These are phyloP conservation scores for Sporobolus alterniflorus DNA, from an alignment of 202 grass and related monocot genomes.

Conservation along the genomic window DNA sequence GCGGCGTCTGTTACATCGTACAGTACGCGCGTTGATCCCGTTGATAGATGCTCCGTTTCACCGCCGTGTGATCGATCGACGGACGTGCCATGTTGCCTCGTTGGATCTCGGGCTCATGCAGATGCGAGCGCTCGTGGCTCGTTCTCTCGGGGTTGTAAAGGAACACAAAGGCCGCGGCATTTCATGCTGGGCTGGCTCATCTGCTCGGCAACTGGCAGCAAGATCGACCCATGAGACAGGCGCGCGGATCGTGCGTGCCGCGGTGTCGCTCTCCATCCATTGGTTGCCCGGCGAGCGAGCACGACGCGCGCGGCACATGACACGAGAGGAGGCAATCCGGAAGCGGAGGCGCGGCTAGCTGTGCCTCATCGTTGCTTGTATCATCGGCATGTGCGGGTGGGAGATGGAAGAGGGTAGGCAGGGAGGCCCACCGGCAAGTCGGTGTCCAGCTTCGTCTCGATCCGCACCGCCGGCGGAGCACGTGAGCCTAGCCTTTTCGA, in stretches of 20 bases:
- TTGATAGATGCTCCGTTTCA: not conserved
- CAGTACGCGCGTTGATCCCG: not conserved
- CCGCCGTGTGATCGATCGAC: not conserved
- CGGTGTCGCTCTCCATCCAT: not conserved
- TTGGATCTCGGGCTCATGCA: too few species aligned
- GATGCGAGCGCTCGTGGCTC: not conserved
- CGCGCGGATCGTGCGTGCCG: constrained; percentile 14
- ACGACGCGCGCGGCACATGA: constrained; percentile 38
- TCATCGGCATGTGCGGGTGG: constrained; percentile 34
- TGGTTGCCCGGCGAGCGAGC: not conserved
- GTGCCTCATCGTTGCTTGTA: constrained; percentile 15
- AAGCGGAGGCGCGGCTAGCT: not conserved
- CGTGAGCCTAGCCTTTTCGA: constrained; percentile 16
- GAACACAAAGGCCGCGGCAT: not conserved
- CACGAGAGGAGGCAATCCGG: too few species aligned
- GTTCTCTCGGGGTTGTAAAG: constrained; percentile 24
- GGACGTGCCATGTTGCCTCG: constrained; percentile 21
- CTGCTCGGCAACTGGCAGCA: not conserved
- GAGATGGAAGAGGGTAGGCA: not conserved
- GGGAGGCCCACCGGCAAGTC: constrained; percentile 1
- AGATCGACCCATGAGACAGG: not conserved
- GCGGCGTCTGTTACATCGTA: not conserved
- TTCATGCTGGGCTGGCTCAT: not conserved
- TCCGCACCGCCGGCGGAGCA: constrained; percentile 44
- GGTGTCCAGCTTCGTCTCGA: constrained; percentile 32